These are phyloP conservation scores for Dothideomycetes sp. DNA, from an alignment of 2,329 filamentous ascomycete genomes.

Conservation along the genomic window DNA sequence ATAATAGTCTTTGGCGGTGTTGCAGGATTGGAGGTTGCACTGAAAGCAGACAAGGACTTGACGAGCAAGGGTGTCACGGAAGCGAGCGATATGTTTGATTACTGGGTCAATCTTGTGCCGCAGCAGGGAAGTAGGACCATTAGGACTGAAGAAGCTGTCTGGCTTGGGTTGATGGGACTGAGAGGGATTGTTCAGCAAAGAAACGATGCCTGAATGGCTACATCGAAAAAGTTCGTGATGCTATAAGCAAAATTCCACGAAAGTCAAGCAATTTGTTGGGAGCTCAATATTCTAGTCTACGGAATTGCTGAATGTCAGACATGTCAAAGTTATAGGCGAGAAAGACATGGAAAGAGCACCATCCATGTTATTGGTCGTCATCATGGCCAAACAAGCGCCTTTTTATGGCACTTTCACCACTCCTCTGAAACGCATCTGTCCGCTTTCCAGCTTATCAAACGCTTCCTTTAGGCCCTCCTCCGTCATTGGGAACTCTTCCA, in stretches of 20 bases:
- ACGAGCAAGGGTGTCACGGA: slow-evolving; percentile 52
- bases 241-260: too few species aligned
- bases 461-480: slow-evolving; percentile 29
- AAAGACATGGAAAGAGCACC: too few species aligned
- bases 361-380: too few species aligned
- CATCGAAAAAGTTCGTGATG: too few species aligned
- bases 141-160: slow-evolving; percentile 72
- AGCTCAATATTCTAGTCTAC: too few species aligned
- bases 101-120: slow-evolving; percentile 73
- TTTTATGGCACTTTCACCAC: slow-evolving; percentile 19
- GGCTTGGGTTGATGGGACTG: slow-evolving; percentile 62
- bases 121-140: slow-evolving; percentile 75
- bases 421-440: slow-evolving; percentile 35
- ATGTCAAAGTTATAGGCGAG: too few species aligned
- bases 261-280: too few species aligned
- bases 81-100: slow-evolving; percentile 63
- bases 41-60: slow-evolving; percentile 50
- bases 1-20: slow-evolving; percentile 74
- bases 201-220: too few species aligned
- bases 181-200: slow-evolving; percentile 30
- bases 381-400: too few species aligned
- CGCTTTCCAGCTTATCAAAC: slow-evolving; percentile 27
- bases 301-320: too few species aligned
- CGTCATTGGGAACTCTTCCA: slow-evolving; percentile 32
- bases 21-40: slow-evolving; percentile 65